A percentile compares a stretch with the other conserved stretches of the same genome.
phyloP scores from a whole-genome alignment of 805 yeast genomes.

The Kockiozyma suomiensis region DNA sequence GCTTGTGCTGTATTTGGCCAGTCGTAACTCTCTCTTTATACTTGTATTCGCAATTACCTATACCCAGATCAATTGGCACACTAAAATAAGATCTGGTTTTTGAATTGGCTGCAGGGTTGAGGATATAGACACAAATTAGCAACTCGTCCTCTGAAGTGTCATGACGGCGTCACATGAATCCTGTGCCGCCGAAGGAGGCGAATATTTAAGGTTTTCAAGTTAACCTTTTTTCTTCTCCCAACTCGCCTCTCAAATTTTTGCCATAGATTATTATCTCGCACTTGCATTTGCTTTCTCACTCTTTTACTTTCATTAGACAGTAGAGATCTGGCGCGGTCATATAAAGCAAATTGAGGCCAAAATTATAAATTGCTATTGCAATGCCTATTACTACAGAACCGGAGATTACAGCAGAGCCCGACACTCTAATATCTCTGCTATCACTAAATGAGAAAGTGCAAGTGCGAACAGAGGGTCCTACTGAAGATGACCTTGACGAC shows the following conservation, averaged over 20 bases:
- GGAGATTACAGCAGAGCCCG: constrained; percentile 17
- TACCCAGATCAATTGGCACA: neutral
- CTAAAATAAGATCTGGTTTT: too few relatives aligned
- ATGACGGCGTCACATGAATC: neutral
- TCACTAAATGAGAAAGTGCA: constrained; percentile 16
- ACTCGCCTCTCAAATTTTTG: neutral
- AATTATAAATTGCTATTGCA: neutral
- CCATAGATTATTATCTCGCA: neutral
- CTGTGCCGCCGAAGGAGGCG: neutral
- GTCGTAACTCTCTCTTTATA: too few relatives aligned
- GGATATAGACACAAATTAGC: too few relatives aligned
- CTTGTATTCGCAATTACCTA: neutral
- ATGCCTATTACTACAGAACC: constrained; percentile 14
- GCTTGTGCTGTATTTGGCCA: neutral
- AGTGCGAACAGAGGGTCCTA: constrained; percentile 17
- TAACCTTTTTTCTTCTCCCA: neutral
- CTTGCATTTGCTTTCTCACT: neutral
- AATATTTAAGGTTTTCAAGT: neutral
- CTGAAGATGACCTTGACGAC: constrained; percentile 24
- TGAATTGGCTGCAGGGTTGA: too few relatives aligned
- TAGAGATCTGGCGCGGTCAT: neutral
- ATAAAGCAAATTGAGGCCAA: too few relatives aligned
- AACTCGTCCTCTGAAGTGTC: neutral
- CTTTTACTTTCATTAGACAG: neutral
- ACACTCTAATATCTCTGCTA: constrained; percentile 22